Conservation (phyloP, 495 filamentous ascomycete species). For the Parachaetomium inaequale region DNA sequence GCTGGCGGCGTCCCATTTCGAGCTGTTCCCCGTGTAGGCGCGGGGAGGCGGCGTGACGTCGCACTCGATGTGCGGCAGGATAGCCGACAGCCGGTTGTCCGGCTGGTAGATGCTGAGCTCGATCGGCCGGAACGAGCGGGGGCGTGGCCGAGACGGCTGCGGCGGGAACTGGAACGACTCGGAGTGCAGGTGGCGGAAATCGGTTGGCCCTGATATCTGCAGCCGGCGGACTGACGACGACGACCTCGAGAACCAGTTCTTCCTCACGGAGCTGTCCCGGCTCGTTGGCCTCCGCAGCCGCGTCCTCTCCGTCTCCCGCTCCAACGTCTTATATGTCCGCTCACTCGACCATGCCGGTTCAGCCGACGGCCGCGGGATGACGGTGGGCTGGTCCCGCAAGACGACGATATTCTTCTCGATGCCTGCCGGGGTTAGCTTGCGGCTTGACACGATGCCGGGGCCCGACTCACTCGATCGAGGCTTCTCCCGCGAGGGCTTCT, state of each 20-base stretch:
- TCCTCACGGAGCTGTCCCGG: constrained; percentile 34
- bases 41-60: constrained; percentile 43
- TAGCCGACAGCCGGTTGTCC: constrained; percentile 62
- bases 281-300: constrained; percentile 30
- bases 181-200: constrained; percentile 50
- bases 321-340: constrained; percentile 27
- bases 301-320: constrained; percentile 35
- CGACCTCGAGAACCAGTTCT: constrained; percentile 31
- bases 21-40: constrained; percentile 34
- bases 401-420: constrained; percentile 34
- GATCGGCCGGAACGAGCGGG: constrained; percentile 60
- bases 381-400: constrained; percentile 40
- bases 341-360: constrained; percentile 31
- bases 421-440: not conserved
- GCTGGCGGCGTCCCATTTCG: constrained; percentile 34
- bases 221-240: constrained; percentile 40
- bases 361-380: constrained; percentile 34
- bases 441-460: not conserved
- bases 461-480: constrained; percentile 29
- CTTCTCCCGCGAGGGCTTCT: constrained; percentile 37
- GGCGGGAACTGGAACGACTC: constrained; percentile 42
- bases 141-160: constrained; percentile 26
- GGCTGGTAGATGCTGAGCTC: constrained; percentile 71
- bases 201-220: constrained; percentile 46
- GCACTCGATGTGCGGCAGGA: constrained; percentile 50